phyloP scores from a whole-genome alignment of 768 basidiomycete species.

The Psilocybe subaeruginosa region DNA sequence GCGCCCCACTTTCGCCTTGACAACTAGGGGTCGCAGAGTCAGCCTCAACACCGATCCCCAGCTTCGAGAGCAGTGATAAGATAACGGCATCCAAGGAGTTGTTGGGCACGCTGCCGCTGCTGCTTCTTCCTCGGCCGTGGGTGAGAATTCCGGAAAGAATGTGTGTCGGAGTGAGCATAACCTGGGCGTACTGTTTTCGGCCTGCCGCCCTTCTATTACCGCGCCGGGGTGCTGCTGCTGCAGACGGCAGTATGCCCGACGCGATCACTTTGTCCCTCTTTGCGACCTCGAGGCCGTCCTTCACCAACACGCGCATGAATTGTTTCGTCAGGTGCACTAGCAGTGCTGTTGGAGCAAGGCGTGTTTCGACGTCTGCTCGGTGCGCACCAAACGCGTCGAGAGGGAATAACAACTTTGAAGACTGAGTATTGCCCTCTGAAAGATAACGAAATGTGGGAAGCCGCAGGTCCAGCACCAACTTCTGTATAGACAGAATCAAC shows the following conservation, averaged over 20 bases:
- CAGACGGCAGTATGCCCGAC: conserved; percentile 8
- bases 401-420: conserved; percentile 21
- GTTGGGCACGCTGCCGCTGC: conserved; percentile 7
- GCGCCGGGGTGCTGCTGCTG: conserved; percentile 9
- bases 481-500: conserved; percentile 32
- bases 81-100: conserved; percentile 20
- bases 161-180: conserved; percentile 45
- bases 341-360: conserved; percentile 43
- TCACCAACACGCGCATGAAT: conserved; percentile 39
- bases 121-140: conserved; percentile 24
- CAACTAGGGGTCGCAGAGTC: conserved; percentile 2
- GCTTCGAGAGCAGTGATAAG: conserved; percentile 31
- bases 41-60: conserved; percentile 26
- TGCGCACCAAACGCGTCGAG: conserved; percentile 31
- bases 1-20: conserved; percentile 10
- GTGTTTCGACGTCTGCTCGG: conserved; percentile 30
- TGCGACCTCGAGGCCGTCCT: conserved; percentile 38
- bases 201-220: conserved; percentile 21
- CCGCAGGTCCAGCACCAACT: conserved; percentile 15
- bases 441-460: conserved; percentile 17
- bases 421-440: conserved; percentile 6
- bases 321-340: conserved; percentile 36
- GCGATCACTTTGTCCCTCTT: conserved; percentile 33
- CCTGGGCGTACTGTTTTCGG: conserved; percentile 6
- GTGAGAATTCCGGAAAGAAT: conserved; percentile 43